These are phyloP conservation scores for Amanita jacksonii DNA, from an alignment of 768 basidiomycete species.

Conservation along the genomic window DNA sequence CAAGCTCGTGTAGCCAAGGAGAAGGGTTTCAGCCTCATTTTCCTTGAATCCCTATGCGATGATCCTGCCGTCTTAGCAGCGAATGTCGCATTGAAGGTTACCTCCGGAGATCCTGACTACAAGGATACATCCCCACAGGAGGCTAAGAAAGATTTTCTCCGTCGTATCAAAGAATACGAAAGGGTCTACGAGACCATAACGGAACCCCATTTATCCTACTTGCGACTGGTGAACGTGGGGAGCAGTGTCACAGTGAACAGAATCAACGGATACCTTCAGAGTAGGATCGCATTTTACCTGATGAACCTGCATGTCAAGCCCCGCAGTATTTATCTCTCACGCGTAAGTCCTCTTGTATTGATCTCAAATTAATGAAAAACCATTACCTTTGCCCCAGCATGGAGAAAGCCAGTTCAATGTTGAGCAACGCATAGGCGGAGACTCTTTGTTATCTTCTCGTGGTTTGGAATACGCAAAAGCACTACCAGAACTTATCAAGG, in stretches of 20 bases:
- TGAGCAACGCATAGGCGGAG: conserved; percentile 96
- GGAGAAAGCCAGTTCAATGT: conserved; percentile 98
- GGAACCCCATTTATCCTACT: conserved; percentile 83
- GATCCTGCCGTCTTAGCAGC: conserved; percentile 92
- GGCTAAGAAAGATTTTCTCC: conserved; percentile 84
- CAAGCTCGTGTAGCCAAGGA: conserved; percentile 78
- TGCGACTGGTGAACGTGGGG: conserved; percentile 91
- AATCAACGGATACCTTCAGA: conserved; percentile 93
- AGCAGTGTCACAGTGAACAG: conserved; percentile 75
- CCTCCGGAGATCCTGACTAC: conserved; percentile 97
- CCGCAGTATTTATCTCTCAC: conserved; percentile 89
- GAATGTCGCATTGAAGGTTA: conserved; percentile 93
- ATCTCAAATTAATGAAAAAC: conserved; percentile 4
- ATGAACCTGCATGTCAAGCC: conserved; percentile 99
- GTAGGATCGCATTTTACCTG: conserved; percentile 95
- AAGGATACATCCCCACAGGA: conserved; percentile 76
- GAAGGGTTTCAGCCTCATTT: conserved; percentile 80
- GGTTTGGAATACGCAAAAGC: conserved; percentile 82
- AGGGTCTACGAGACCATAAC: conserved; percentile 92
- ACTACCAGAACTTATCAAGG: conserved; percentile 77
- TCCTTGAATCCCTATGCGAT: conserved; percentile 91
- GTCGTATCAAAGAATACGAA: conserved; percentile 90
- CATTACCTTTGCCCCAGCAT: conserved; percentile 44
- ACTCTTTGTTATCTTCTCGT: conserved; percentile 75
- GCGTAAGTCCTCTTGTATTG: conserved; percentile 39